Conservation (phyloP, 1,139 yeast species). For the Hyphopichia pseudoburtonii region DNA sequence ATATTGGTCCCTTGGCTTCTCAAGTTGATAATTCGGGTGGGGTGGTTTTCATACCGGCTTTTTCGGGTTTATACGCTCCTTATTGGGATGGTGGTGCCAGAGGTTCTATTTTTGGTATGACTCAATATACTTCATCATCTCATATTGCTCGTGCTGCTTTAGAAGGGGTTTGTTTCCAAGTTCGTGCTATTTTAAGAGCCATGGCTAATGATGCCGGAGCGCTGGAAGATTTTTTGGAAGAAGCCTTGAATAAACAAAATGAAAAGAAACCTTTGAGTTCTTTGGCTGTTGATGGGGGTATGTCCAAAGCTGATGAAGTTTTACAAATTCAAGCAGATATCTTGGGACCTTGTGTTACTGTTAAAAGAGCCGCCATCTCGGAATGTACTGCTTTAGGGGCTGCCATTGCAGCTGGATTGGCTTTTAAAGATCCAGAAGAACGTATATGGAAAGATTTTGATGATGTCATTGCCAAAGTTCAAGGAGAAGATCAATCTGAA, state of each 20-base stretch:
- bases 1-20: conserved; percentile 87
- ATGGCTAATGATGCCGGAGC: conserved; percentile 84
- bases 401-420: conserved; percentile 91
- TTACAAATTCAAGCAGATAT: conserved; percentile 95
- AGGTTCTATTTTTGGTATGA: conserved; percentile 90
- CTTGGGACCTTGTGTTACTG: conserved; percentile 81
- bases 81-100: conserved; percentile 95
- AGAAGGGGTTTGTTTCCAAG: conserved; percentile 95
- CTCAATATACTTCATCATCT: conserved; percentile 82
- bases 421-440: conserved; percentile 55
- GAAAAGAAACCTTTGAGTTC: conserved; percentile 50
- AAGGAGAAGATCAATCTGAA: conserved; percentile 33
- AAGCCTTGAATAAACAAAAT: conserved; percentile 41
- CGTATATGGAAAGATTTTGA: conserved; percentile 75
- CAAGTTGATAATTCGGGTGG: conserved; percentile 85
- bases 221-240: conserved; percentile 47
- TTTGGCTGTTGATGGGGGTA: conserved; percentile 90
- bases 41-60: conserved; percentile 93
- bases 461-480: conserved; percentile 50
- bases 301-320: conserved; percentile 89
- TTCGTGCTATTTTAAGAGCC: conserved; percentile 84
- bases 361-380: conserved; percentile 74
- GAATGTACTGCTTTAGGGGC: conserved; percentile 97
- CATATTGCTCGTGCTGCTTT: conserved; percentile 93
- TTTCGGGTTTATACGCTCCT: conserved; percentile 92